phyloP scores from a whole-genome alignment of 495 filamentous ascomycete species.

The Xeromyces bisporus region DNA sequence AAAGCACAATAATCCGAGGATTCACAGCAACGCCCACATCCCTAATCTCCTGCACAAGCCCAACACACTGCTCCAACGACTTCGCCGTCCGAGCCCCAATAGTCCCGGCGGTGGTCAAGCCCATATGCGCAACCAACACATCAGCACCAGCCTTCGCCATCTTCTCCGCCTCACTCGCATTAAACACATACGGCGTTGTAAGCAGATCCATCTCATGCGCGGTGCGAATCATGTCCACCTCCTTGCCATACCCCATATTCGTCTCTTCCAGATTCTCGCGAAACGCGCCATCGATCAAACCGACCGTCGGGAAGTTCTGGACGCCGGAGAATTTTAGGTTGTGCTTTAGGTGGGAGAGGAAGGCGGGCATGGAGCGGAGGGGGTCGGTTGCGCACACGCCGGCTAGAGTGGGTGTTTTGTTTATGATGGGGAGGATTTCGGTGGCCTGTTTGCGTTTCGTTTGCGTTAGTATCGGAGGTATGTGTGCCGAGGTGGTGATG shows the following conservation, averaged over 20 bases:
- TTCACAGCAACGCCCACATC: constrained; percentile 39
- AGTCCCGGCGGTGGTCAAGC: constrained; percentile 44
- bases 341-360: constrained; percentile 39
- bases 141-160: constrained; percentile 52
- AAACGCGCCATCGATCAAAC: constrained; percentile 51
- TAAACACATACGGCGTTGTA: constrained; percentile 56
- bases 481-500: neutral
- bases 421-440: constrained; percentile 43
- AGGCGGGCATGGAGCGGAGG: constrained; percentile 39
- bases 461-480: neutral
- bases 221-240: constrained; percentile 45
- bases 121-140: constrained; percentile 52
- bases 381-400: constrained; percentile 53
- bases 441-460: constrained; percentile 18
- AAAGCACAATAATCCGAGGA: constrained; percentile 45
- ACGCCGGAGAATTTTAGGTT: constrained; percentile 46
- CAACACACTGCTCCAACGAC: constrained; percentile 43
- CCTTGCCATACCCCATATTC: constrained; percentile 45
- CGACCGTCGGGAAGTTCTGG: constrained; percentile 60
- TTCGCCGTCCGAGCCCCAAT: constrained; percentile 46
- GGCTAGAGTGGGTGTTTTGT: constrained; percentile 43
- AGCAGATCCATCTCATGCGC: constrained; percentile 41
- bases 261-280: constrained; percentile 52
- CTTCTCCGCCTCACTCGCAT: constrained; percentile 33
- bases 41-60: constrained; percentile 41